Evolutionary conservation across 2,329 filamentous ascomycete species (phyloP).

Genomic region (Metarhizium album): DNA sequence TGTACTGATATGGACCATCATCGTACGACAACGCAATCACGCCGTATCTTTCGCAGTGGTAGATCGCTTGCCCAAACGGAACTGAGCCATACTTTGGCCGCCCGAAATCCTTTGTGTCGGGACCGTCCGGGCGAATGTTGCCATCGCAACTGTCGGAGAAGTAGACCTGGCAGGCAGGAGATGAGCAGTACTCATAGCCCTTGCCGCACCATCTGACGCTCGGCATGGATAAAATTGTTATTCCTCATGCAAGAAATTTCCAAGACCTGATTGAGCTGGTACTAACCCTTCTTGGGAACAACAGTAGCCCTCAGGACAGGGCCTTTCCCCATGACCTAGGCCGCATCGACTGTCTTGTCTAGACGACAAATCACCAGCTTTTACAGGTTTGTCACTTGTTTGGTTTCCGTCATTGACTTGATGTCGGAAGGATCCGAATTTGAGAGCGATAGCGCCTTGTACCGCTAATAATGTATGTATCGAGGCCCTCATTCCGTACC

Average conservation of each 20-base stretch:
- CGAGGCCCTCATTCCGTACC: background rate
- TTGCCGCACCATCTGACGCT: conserved; percentile 41
- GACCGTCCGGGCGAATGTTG: conserved; percentile 39
- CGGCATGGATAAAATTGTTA: background rate
- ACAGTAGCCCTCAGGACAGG: conserved; percentile 25
- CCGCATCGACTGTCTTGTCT: conserved; percentile 1
- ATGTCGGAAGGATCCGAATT: too few relatives aligned
- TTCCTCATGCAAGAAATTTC: background rate
- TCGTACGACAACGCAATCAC: conserved; percentile 35
- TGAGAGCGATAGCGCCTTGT: background rate
- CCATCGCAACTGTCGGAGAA: conserved; percentile 53
- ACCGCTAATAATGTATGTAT: background rate
- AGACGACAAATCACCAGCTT: background rate
- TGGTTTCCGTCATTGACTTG: background rate
- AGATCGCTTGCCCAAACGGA: conserved; percentile 44
- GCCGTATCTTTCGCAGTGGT: conserved; percentile 22
- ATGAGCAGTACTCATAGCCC: conserved; percentile 44
- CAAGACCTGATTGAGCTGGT: background rate
- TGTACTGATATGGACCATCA: conserved; percentile 34
- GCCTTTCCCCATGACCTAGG: background rate
- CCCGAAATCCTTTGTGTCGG: conserved; percentile 40
- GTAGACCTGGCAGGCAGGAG: conserved; percentile 50
- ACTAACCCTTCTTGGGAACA: conserved; percentile 32
- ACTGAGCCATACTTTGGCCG: conserved; percentile 43
- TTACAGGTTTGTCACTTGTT: background rate